phyloP scores from a whole-genome alignment of 805 yeast genomes.

The Myxozyma nipponensis region DNA sequence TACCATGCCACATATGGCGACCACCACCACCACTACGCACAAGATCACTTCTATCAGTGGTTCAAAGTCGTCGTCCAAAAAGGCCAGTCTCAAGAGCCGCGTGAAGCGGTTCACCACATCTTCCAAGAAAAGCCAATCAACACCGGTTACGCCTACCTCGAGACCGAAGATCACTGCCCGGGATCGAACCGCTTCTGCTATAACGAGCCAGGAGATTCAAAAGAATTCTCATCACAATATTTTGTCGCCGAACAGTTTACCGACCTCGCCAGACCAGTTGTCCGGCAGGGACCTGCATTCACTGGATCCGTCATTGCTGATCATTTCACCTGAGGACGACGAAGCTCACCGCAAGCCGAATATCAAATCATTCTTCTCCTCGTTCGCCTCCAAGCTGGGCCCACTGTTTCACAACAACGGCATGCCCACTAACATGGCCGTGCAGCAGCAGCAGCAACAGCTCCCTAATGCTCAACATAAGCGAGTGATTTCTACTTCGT shows the following conservation, averaged over 20 bases:
- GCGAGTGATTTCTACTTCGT: background rate
- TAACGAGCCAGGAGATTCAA: too few species aligned
- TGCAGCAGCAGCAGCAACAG: background rate
- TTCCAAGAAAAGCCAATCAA: too few species aligned
- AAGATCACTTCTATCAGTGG: too few species aligned
- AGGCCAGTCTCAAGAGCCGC: background rate
- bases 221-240: too few species aligned
- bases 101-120: too few species aligned
- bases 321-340: constrained; percentile 1
- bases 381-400: constrained; percentile 18
- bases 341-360: background rate
- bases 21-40: too few species aligned
- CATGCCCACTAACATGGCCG: background rate
- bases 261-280: background rate
- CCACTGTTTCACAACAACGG: constrained; percentile 7
- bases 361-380: constrained; percentile 14
- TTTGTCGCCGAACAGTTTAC: background rate
- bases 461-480: background rate
- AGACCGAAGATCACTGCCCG: background rate
- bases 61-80: background rate
- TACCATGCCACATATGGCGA: background rate
- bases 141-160: background rate
- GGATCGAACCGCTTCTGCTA: background rate
- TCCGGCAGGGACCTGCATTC: background rate
- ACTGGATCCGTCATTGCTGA: constrained; percentile 11